Conservation (phyloP, 139 green algal species). For the Chlorella sp. region DNA sequence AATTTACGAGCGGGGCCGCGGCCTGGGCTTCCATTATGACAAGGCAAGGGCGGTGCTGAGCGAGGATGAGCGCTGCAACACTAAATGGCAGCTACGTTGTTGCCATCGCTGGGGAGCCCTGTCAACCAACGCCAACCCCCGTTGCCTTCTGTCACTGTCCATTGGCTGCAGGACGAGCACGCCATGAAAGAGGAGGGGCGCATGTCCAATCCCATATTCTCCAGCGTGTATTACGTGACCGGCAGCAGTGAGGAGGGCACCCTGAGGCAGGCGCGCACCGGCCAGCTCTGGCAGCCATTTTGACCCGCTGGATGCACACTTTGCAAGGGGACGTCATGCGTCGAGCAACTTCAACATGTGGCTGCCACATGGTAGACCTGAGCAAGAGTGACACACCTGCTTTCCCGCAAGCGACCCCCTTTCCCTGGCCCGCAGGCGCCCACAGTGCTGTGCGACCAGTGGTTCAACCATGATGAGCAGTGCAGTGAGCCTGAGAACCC, state of each 20-base stretch:
- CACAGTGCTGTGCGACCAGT: slow-evolving; percentile 76
- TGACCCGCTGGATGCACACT: no score
- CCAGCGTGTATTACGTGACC: slow-evolving; percentile 74
- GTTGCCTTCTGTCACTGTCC: no score
- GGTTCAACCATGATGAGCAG: slow-evolving; percentile 42
- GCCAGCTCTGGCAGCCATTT: no score
- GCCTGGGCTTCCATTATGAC: slow-evolving; percentile 82
- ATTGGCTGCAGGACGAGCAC: slow-evolving; percentile 54
- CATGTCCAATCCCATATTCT: slow-evolving; percentile 67
- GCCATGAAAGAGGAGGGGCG: slow-evolving; percentile 41
- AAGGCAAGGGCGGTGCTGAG: slow-evolving; percentile 36
- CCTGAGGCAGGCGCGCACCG: neutral
- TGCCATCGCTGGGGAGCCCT: no score
- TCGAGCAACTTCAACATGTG: no score
- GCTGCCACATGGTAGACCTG: no score
- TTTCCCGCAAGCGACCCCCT: no score
- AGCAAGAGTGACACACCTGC: no score
- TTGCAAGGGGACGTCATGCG: no score
- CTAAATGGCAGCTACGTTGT: no score
- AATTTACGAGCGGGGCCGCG: slow-evolving; percentile 68
- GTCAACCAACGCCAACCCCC: no score
- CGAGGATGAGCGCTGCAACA: no score
- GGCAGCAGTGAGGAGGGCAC: slow-evolving; percentile 12
- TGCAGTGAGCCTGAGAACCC: slow-evolving; percentile 49
- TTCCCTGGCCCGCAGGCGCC: slow-evolving; percentile 48